Conservation (phyloP, 2,329 filamentous ascomycete genomes). For the Elsinoe perseae region DNA sequence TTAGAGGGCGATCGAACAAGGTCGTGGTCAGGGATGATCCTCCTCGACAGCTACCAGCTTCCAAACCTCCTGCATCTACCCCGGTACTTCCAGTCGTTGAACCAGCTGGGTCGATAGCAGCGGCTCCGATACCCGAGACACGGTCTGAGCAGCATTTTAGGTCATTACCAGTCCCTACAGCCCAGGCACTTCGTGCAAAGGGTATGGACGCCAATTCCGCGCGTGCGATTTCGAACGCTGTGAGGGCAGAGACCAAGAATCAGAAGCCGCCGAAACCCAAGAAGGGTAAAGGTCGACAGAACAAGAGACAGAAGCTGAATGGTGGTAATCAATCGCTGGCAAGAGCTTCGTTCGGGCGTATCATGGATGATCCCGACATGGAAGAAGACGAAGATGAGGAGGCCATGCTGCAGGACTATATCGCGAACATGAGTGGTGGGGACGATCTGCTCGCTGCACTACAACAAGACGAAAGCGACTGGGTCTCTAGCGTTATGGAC, state of each 20-base stretch:
- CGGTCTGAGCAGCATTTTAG: not conserved
- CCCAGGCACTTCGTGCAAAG: not conserved
- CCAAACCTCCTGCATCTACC: too few relatives aligned
- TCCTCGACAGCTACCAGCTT: not conserved
- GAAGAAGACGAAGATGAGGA: slow-evolving; percentile 41
- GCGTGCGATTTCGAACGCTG: not conserved
- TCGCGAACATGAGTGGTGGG: slow-evolving; percentile 51
- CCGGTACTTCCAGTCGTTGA: too few relatives aligned
- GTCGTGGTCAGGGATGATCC: slow-evolving; percentile 26
- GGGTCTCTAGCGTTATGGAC: slow-evolving; percentile 21
- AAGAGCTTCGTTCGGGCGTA: not conserved
- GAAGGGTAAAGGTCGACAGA: slow-evolving; percentile 18
- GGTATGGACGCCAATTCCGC: not conserved
- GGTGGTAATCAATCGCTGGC: slow-evolving; percentile 11
- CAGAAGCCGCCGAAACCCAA: slow-evolving; percentile 16
- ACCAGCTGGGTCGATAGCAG: not conserved
- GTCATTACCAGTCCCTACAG: not conserved
- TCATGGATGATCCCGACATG: slow-evolving; percentile 11
- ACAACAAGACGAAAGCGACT: slow-evolving; percentile 27
- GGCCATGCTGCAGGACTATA: slow-evolving; percentile 59
- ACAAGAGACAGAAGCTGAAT: slow-evolving; percentile 24
- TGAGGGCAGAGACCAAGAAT: not conserved
- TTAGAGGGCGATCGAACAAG: slow-evolving; percentile 45
- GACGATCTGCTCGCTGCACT: slow-evolving; percentile 21
- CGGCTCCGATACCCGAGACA: not conserved